These are phyloP conservation scores for Clarireedia hainanense DNA, from an alignment of 2,329 filamentous ascomycete species.

Conservation along the genomic window DNA sequence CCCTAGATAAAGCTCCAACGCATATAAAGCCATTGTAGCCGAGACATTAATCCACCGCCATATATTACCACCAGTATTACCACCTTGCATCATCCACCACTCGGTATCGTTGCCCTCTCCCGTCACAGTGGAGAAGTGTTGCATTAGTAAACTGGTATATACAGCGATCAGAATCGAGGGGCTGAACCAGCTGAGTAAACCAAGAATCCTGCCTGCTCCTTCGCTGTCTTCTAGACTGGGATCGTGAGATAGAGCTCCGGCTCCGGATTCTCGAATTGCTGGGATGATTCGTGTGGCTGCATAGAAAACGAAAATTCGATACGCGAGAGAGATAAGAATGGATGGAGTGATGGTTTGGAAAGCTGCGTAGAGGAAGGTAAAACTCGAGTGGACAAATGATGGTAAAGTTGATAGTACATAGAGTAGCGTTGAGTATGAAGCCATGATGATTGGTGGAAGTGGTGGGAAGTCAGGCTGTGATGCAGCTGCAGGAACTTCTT, in stretches of 20 bases:
- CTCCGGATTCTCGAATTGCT: conserved; percentile 80
- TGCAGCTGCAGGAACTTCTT: conserved; percentile 44
- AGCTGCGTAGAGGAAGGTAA: conserved; percentile 82
- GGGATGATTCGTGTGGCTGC: conserved; percentile 93
- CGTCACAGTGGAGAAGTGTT: conserved; percentile 78
- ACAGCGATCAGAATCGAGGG: conserved; percentile 92
- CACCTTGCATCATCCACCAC: conserved; percentile 81
- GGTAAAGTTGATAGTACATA: conserved; percentile 79
- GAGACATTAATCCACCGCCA: conserved; percentile 94
- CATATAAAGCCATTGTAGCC: conserved; percentile 82
- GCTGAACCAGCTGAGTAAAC: conserved; percentile 86
- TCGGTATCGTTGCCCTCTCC: conserved; percentile 55
- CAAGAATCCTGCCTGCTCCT: conserved; percentile 70
- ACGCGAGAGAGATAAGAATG: conserved; percentile 89
- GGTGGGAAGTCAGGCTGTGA: conserved; percentile 85
- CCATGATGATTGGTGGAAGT: conserved; percentile 97
- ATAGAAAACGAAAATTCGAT: conserved; percentile 92
- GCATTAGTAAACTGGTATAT: conserved; percentile 90
- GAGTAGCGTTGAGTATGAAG: conserved; percentile 86
- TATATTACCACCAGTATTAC: conserved; percentile 73
- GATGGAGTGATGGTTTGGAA: conserved; percentile 94
- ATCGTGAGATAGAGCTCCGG: conserved; percentile 74
- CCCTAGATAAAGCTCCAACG: conserved; percentile 81
- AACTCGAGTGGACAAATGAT: conserved; percentile 71
- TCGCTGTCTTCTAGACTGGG: conserved; percentile 80